Evolutionary conservation across 306 rosid genomes (phyloP).

Genomic region (Luffa aegyptiaca): DNA sequence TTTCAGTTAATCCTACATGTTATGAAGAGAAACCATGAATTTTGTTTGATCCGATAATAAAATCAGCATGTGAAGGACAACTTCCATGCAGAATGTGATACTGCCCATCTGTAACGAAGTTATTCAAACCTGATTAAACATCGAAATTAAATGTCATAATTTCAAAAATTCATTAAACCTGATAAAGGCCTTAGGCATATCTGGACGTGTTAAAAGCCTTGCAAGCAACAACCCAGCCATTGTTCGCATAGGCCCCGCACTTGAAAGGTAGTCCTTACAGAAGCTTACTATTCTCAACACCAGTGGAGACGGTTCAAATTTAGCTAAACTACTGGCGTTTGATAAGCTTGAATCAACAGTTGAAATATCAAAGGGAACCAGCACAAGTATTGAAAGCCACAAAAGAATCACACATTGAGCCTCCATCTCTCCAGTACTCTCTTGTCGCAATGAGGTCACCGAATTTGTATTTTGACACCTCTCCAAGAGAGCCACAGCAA

Average conservation of each 20-base stretch:
- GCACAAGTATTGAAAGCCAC: constrained; percentile 86
- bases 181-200: constrained; percentile 80
- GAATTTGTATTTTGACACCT: constrained; percentile 54
- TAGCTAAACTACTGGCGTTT: constrained; percentile 25
- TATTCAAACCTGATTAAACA: background rate
- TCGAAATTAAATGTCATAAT: background rate
- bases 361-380: constrained; percentile 93
- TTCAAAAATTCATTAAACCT: constrained; percentile 29
- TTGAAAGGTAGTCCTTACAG: constrained; percentile 77
- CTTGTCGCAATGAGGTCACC: constrained; percentile 51
- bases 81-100: background rate
- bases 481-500: constrained; percentile 77
- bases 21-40: background rate
- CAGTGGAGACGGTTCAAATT: constrained; percentile 60
- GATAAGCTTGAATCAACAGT: constrained; percentile 77
- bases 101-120: constrained; percentile 4
- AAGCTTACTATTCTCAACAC: constrained; percentile 74
- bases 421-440: constrained; percentile 93
- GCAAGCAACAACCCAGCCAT: constrained; percentile 84
- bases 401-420: constrained; percentile 81
- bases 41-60: background rate
- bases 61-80: background rate
- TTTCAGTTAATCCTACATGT: no score
- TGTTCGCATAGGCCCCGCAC: constrained; percentile 82
- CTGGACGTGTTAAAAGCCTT: constrained; percentile 86